Evolutionary conservation across 1,139 yeast genomes (phyloP).

Genomic region (Blastobotrys capitulatus): DNA sequence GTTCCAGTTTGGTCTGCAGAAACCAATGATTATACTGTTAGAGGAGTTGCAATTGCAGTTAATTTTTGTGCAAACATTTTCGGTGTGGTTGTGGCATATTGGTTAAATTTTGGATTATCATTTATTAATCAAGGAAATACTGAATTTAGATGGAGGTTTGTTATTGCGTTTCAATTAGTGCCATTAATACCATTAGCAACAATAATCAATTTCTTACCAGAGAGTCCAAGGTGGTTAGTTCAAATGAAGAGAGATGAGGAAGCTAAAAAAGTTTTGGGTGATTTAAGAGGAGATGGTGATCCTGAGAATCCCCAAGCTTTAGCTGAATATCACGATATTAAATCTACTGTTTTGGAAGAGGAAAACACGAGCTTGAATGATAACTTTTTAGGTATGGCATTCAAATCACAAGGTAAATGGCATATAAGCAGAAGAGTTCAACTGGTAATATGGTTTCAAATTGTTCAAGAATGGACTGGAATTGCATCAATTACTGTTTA

Average conservation of each 20-base stretch:
- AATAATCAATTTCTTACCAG: conserved; percentile 8
- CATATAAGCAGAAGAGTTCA: conserved; percentile 37
- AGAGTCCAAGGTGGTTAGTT: conserved; percentile 12
- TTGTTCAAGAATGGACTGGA: conserved; percentile 41
- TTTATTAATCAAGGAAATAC: conserved; percentile 37
- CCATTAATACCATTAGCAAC: conserved; percentile 9
- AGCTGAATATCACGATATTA: conserved; percentile 29
- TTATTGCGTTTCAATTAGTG: conserved; percentile 29
- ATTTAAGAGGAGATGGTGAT: conserved; percentile 12
- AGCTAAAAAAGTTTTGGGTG: conserved; percentile 11
- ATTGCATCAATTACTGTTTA: conserved; percentile 41
- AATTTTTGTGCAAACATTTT: conserved; percentile 20
- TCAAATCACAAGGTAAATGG: conserved; percentile 20
- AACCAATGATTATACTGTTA: conserved; percentile 46
- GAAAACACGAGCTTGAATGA: conserved; percentile 12
- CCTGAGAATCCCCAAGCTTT: conserved; percentile 29
- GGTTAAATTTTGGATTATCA: conserved; percentile 72
- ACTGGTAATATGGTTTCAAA: conserved; percentile 38
- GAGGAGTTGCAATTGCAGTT: conserved; percentile 62
- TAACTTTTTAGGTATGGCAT: conserved; percentile 12
- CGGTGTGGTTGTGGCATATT: conserved; percentile 71
- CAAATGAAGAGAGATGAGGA: conserved; percentile 12
- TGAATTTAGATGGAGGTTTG: conserved; percentile 30
- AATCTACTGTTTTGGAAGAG: conserved; percentile 11
- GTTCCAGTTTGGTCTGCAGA: conserved; percentile 56